Evolutionary conservation across 371 early-diverging fungal genomes (phyloP).

Genomic region (Paramicrosporidium saccamoebae): DNA sequence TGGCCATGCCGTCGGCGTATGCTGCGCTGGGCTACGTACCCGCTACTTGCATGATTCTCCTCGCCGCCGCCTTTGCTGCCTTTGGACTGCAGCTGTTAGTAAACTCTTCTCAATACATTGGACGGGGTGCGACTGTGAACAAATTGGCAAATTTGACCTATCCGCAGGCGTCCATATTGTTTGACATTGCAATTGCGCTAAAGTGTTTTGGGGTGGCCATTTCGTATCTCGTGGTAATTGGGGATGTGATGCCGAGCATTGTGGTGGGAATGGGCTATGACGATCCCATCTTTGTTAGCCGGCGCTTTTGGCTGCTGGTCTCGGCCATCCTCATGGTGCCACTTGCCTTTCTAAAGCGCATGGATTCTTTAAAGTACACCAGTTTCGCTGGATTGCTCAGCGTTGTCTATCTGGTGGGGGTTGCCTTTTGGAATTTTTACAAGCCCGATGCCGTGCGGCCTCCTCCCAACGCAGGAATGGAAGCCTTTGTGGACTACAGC

Average conservation of each 20-base stretch:
- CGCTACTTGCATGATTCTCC: conserved; percentile 33
- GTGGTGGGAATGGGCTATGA: conserved; percentile 2
- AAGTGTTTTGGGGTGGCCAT: conserved; percentile 98
- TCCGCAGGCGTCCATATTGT: conserved; percentile 51
- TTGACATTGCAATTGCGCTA: conserved; percentile 87
- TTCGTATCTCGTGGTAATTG: conserved; percentile 90
- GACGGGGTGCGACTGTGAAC: conserved; percentile 56
- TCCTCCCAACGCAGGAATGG: conserved; percentile 6
- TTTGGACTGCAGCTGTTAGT: conserved; percentile 56
- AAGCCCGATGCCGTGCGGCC: conserved; percentile 11
- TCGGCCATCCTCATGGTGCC: conserved; percentile 33
- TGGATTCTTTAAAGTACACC: conserved; percentile 84
- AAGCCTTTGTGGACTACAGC: conserved; percentile 9
- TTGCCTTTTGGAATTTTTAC: conserved; percentile 45
- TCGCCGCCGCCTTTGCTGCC: conserved; percentile 32
- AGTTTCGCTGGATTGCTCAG: conserved; percentile 61
- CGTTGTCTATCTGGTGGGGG: conserved; percentile 51
- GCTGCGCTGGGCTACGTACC: conserved; percentile 48
- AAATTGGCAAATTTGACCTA: conserved; percentile 60
- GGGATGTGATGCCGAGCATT: conserved; percentile 65
- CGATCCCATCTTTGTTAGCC: conserved; percentile 9
- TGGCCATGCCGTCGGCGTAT: conserved; percentile 75
- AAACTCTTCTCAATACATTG: conserved; percentile 25
- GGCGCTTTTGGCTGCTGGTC: conserved; percentile 53
- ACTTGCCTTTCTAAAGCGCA: conserved; percentile 33